phyloP scores from a whole-genome alignment of 257 asterid genomes.

The Plantago ovata region DNA sequence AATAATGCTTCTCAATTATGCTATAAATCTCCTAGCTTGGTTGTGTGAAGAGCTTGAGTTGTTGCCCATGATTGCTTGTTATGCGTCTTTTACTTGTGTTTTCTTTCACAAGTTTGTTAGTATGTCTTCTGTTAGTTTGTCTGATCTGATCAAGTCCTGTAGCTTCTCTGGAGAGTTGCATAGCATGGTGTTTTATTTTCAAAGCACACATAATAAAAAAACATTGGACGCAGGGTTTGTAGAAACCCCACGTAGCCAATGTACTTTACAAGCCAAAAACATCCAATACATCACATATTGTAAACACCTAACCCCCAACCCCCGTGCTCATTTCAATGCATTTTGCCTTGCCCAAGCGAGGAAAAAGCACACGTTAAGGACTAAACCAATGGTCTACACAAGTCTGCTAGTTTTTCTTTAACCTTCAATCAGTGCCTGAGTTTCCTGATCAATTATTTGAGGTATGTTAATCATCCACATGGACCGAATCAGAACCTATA shows the following conservation, averaged over 20 bases:
- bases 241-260: no score
- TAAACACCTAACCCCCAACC: no score
- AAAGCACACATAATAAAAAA: no score
- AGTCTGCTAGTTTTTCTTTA: neutral
- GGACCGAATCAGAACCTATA: slow-evolving; percentile 30
- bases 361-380: no score
- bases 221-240: no score
- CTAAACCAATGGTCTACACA: no score
- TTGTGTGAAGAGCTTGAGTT: neutral
- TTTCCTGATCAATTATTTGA: neutral
- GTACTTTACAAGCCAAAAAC: no score
- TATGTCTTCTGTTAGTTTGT: neutral
- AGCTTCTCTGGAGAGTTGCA: neutral
- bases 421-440: neutral
- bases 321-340: no score
- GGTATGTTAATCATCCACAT: neutral
- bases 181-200: neutral
- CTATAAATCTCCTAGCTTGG: neutral
- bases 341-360: no score
- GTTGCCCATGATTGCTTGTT: neutral
- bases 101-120: neutral
- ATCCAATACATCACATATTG: no score
- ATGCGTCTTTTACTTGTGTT: neutral
- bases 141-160: neutral
- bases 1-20: slow-evolving; percentile 20